These are phyloP conservation scores for Excoecaria cochinchinensis DNA, from an alignment of 345 rosid genomes.

Conservation along the genomic window DNA sequence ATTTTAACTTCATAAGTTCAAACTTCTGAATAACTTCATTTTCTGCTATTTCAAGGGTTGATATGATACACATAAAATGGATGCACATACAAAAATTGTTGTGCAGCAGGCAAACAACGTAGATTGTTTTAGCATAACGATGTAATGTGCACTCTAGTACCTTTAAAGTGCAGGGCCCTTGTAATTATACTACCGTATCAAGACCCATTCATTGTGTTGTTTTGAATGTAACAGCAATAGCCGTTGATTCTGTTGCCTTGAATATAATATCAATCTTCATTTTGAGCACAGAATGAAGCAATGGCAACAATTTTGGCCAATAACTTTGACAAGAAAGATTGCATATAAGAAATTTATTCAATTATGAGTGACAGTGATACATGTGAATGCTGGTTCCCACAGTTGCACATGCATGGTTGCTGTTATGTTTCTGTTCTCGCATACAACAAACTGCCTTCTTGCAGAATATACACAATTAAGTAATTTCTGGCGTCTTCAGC, in stretches of 20 bases:
- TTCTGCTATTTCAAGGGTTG: not conserved
- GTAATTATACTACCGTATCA: not conserved
- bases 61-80: not conserved
- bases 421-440: not conserved
- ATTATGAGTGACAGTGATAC: not conserved
- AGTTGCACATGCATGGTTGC: not conserved
- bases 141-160: too few relatives aligned
- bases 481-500: not conserved
- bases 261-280: too few relatives aligned
- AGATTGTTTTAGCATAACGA: too few relatives aligned
- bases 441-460: not conserved
- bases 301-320: not conserved
- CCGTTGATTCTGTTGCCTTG: not conserved
- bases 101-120: too few relatives aligned
- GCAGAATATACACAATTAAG: not conserved
- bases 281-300: not conserved
- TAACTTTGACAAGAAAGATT: not conserved
- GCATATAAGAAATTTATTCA: not conserved
- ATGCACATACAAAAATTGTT: too few relatives aligned
- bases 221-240: not conserved
- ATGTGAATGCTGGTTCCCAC: not conserved
- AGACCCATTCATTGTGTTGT: not conserved
- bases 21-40: not conserved
- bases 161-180: too few relatives aligned
- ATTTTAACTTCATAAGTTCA: not conserved